Evolutionary conservation across 225 moss, liverwort and hornwort species (phyloP), one percentile per base, ranked within the genome.

Genomic region (Rhytidiadelphus loreus): DNA sequence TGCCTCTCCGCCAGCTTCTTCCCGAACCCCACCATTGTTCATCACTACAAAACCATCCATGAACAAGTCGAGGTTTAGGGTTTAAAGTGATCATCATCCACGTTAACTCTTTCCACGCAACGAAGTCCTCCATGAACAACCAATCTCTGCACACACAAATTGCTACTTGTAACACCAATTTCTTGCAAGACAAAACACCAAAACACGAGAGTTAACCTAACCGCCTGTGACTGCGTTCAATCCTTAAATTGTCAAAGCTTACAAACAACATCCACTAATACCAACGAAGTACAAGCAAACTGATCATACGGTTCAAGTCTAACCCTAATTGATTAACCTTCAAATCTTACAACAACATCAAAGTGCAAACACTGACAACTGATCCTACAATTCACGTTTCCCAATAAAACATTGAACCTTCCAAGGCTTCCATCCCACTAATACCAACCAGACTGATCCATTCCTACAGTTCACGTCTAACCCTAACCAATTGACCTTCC

Each of bases 1-100:
- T 92, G 94, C 65, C 82, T 86, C 92, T 93, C 91, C 87, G 46
- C 89, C 92, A 95, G 92, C 92, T 95, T 95, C 90, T 90, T 95
- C 32, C 94, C 95, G 59, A 95, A 95, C 53, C 91, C 92, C 87
- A 91, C 90, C 95, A 95, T 95, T 53, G 83, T 65, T 84, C 64
- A 83, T 53, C 72, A 75, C 89, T 86, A 82, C 87, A 85, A 59
- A 79, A 56, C 28, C 73, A 63, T 52, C 18, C 25, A 87, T n/a
- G 44, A 63, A 25, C 35, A 39, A 48, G 30, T 55, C 66, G 35
- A 78, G 83, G 65, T 50, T 88, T 64, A 86, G 79, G 64, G 85
- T 58, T 89, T 60, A 53, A 80, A 57, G 48, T 64, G 50, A 75
- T 16, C 52, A 85, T 50, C 74, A 80, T 70, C 71, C 80, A 78